Conservation (phyloP, 2,329 filamentous ascomycete species). For the Nigrospora oryzae region DNA sequence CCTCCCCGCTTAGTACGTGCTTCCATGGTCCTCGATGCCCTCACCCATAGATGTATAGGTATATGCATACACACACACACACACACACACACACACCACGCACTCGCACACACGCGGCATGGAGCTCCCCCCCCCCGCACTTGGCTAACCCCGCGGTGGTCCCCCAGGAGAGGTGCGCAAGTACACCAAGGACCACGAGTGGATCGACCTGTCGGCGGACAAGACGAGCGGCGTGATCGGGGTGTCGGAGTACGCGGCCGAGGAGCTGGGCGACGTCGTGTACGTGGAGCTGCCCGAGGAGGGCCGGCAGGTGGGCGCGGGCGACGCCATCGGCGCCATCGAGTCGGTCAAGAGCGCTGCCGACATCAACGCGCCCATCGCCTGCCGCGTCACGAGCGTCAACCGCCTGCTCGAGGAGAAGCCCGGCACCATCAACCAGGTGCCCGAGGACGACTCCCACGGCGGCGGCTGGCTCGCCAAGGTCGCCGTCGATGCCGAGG, state of each 20-base stretch:
- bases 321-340: conserved; percentile 86
- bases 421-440: conserved; percentile 80
- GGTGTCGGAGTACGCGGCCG: conserved; percentile 85
- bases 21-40: conserved; percentile 4
- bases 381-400: conserved; percentile 65
- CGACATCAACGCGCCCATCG: conserved; percentile 86
- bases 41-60: too few species aligned
- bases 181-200: conserved; percentile 97
- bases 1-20: conserved; percentile 30
- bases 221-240: conserved; percentile 74
- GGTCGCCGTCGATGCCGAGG: conserved; percentile 64
- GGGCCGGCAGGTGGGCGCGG: conserved; percentile 59
- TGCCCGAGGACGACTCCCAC: conserved; percentile 68
- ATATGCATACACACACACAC: too few species aligned
- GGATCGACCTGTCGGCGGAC: conserved; percentile 82
- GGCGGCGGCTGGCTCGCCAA: conserved; percentile 89
- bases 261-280: conserved; percentile 91
- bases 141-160: neutral
- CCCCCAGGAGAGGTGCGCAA: conserved; percentile 58
- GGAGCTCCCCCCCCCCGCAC: too few species aligned
- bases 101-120: too few species aligned
- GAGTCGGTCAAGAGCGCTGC: conserved; percentile 98
- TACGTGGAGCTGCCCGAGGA: conserved; percentile 85
- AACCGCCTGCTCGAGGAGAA: conserved; percentile 76
- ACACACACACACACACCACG: too few species aligned